Evolutionary conservation across 2,329 filamentous ascomycete species (phyloP), one percentile per base, ranked within the genome.

Genomic region (Phialophora macrospora): DNA sequence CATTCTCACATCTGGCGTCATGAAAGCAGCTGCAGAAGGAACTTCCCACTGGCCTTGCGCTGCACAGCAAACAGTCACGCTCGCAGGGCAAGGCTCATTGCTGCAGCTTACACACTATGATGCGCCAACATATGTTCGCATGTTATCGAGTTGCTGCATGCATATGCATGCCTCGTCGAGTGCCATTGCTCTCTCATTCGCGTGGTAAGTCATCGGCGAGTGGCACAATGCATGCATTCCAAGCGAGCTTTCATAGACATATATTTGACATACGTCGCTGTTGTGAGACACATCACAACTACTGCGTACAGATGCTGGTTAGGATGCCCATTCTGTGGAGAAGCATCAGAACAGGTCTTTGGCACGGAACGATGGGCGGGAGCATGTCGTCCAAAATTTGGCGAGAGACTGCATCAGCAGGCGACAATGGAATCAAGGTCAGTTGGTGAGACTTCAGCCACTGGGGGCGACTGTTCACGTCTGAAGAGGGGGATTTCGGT

Each of bases 61-160:
- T 30, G 28, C 55, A 58, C 20, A 46, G 48, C 38, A n/a, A n/a
- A 17, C 38, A 44, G 17, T 44, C 38, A n/a, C 6, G 38, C 38
- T n/a, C 22, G 57, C 4, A 34, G 11, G n/a, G 14, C 52, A 20
- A 55, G 52, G 52, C 52, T 55, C n/a, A 12, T 20, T n/a, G 52
- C n/a, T 55, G 52, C 28, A 34, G 28, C 52, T 55, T 55, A 55
- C 52, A 26, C 48, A 55, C 9, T 11, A 55, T 6, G 11, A 11
- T 55, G 52, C 52, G 28, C 28, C 52, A 55, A 55, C 52, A 55
- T n/a, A 14, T 28, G 52, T 55, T 55, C 52, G 52, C 52, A 55
- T 55, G n/a, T 34, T 55, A 14, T 52, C 48, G 48, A 52, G 22
- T 26, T 52, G 48, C 26, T 52, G 48, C 48, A 52, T 52, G 52